These are phyloP conservation scores for Globisporangium rhizosaccharum DNA, from an alignment of 352 stramenopile genomes.

Conservation along the genomic window DNA sequence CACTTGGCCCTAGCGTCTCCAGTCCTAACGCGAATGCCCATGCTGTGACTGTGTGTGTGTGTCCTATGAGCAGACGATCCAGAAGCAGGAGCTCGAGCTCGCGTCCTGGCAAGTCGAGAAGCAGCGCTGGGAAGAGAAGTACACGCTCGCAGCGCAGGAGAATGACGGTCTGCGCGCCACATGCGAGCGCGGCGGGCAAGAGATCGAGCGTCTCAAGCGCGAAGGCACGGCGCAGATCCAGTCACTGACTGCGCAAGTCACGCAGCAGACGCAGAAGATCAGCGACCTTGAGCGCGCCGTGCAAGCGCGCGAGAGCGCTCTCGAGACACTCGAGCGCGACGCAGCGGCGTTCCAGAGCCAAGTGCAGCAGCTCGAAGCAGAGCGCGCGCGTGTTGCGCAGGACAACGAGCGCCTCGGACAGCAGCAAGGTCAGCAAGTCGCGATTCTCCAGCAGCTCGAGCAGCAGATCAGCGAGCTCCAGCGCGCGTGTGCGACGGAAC, in stretches of 20 bases:
- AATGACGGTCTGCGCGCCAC: conserved; percentile 71
- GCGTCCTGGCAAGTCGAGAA: conserved; percentile 52
- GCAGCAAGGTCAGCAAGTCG: conserved; percentile 29
- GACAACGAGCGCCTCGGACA: conserved; percentile 45
- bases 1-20: too few species aligned
- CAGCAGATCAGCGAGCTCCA: conserved; percentile 38
- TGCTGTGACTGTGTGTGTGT: background rate
- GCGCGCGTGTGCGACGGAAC: conserved; percentile 30
- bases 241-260: conserved; percentile 40
- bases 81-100: conserved; percentile 57
- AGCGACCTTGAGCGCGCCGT: conserved; percentile 42
- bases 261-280: conserved; percentile 39
- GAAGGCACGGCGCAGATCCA: conserved; percentile 51
- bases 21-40: background rate
- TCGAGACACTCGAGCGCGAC: conserved; percentile 30
- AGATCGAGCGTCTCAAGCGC: conserved; percentile 45
- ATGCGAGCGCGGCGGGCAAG: conserved; percentile 37
- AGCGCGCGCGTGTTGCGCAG: conserved; percentile 27
- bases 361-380: conserved; percentile 39
- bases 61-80: conserved; percentile 28
- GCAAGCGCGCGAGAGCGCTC: conserved; percentile 32
- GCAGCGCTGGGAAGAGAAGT: conserved; percentile 78
- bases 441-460: conserved; percentile 32
- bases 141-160: conserved; percentile 41
- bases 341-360: conserved; percentile 36